Evolutionary conservation across 106 monocot species (phyloP).

Genomic region (Dendrobium officinale): DNA sequence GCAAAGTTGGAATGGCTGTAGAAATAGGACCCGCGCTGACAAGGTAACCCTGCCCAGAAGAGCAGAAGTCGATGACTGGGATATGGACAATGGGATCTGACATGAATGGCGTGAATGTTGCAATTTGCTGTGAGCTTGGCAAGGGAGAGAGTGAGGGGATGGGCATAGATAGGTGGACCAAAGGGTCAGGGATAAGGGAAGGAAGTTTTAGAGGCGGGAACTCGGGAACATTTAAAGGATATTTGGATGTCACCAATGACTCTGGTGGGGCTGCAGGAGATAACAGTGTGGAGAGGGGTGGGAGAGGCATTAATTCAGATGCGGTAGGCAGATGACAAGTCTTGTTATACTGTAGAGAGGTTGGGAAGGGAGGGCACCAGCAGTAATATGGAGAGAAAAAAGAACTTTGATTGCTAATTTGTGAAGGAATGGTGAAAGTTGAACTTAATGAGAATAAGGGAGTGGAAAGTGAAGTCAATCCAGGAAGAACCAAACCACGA

Average conservation of each 20-base stretch:
- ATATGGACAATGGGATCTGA: conserved; percentile 95
- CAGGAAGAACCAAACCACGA: conserved; percentile 8
- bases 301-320: conserved; percentile 37
- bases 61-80: conserved; percentile 79
- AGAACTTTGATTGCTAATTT: conserved; percentile 10
- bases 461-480: conserved; percentile 14
- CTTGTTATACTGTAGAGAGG: conserved; percentile 28
- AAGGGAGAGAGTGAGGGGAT: conserved; percentile 37
- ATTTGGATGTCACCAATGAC: conserved; percentile 19
- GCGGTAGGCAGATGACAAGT: conserved; percentile 6
- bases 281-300: conserved; percentile 51
- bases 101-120: conserved; percentile 79
- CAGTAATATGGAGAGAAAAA: conserved; percentile 82
- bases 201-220: conserved; percentile 31
- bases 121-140: conserved; percentile 50
- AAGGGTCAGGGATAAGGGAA: conserved; percentile 34
- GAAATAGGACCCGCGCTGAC: conserved; percentile 87
- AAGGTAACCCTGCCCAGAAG: conserved; percentile 84
- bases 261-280: conserved; percentile 9
- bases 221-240: conserved; percentile 21
- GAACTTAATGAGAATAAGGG: conserved; percentile 20
- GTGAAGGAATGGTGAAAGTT: conserved; percentile 20
- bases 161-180: conserved; percentile 21
- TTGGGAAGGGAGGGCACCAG: conserved; percentile 67
- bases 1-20: conserved; percentile 42